Base-by-base conservation (phyloP, 164 flowering plant genomes). In the Dillenia suffruticosa region DNA sequence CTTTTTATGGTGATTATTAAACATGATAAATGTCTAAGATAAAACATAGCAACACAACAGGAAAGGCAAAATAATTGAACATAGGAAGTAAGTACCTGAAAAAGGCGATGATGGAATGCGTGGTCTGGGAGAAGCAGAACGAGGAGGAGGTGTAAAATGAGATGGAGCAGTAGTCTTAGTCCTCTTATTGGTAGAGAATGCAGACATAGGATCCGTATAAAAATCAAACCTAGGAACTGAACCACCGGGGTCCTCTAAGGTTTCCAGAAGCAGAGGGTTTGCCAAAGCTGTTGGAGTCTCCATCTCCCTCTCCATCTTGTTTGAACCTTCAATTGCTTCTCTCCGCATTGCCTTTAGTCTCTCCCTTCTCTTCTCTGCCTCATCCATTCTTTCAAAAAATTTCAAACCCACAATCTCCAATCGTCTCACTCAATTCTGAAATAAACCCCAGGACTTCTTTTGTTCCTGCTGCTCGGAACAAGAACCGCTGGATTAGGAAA, bases 131-230 rank as follows among this genome's bases (percentile, higher is more conserved):
- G 70, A 44, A 56, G 47, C 49, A 48, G 22, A 5, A 55, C 44
- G 32, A 65, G 57, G 55, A 13, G 79, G 73, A 53, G 76, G 62
- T 14, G 74, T 59, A 56, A 57, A 46, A 61, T 26, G 58, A 53
- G 62, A 67, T 22, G 63, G 80, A 56, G 65, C 52, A 61, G 13
- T 14, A 49, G 68, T 75, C 19, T 58, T 63, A 19, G n/a, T 76
- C 74, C 67, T 79, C 70, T 54, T 81, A 65, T 70, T 79, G 53
- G 70, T 72, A 44, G 96, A 78, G 65, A 78, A 87, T 47, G 92
- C 87, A 0, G 94, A 66, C 84, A 87, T 74, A 2, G 96, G 97
- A 57, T 89, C 88, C 1, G 94, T 89, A 64, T 92, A 89, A 63
- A 59, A 92, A 70, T 84, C 96, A 68, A 89, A 92, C 73, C 96